Base-by-base conservation (phyloP, 169 alveolate genomes). In the Theileria parva region DNA sequence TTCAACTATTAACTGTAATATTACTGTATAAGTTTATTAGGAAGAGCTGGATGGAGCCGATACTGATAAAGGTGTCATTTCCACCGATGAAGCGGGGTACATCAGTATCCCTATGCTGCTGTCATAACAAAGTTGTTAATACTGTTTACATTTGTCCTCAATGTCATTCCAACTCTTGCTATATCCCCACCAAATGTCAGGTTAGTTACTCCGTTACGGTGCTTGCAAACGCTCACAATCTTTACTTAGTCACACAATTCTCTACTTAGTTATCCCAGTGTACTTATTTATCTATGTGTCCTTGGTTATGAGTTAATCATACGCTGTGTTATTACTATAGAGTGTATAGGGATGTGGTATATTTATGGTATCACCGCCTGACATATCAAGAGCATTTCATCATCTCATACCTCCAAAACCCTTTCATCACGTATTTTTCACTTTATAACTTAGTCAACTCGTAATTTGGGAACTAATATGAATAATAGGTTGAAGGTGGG, bases 41-140 rank as follows among this genome's bases (percentile, higher is more conserved):
- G 94, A 75, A 81, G 73, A 63, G 55, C 30, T 87, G 94, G 87
- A 91, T 91, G 94, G 92, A 87, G 60, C 93, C 94, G 8, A 85
- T 87, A 48, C 77, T 91, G 25, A 83, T 85, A 28, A 89, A 91
- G 66, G 92, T 91, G 34, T 88, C 91, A 27, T 91, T 87, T 74
- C 94, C 94, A 39, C 80, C 88, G 23, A 76, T 87, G 71, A 86
- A 81, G 72, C 86, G 84, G 79, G 81, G 90, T 5, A 85, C 72
- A 44, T 86, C 94, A n/a, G 92, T 86, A 25, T 87, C 92, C 0
- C 60, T 91, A 75, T 91, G 94, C 28, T 60, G 83, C 17, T 91
- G 94, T 57, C 94, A 91, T 69, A 77, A 80, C 11, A 66, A 25
- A 3, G 77, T 91, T 72, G 80, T 86, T 32, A 78, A 88, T 30